A percentile compares a stretch with the other conserved stretches of the same genome.
phyloP scores from a whole-genome alignment of 2,329 filamentous ascomycete genomes.

The Dendrostoma leiphaemia region DNA sequence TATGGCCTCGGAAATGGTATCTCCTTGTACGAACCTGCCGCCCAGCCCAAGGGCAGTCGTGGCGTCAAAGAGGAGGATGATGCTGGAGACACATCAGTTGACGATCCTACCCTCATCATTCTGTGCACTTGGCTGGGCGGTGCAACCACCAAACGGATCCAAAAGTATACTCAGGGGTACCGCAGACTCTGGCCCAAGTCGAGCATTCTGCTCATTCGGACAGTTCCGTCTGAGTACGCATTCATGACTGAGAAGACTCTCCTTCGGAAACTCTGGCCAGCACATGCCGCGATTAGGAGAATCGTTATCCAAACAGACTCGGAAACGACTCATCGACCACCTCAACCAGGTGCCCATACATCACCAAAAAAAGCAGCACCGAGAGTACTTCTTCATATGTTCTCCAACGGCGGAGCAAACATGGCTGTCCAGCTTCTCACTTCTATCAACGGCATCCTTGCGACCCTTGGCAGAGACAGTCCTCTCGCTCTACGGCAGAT shows the following conservation, averaged over 20 bases:
- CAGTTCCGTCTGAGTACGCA: slow-evolving; percentile 8
- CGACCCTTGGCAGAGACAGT: not conserved
- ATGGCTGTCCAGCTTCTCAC: slow-evolving; percentile 13
- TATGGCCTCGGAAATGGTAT: slow-evolving; percentile 1
- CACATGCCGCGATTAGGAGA: slow-evolving; percentile 8
- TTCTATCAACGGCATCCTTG: slow-evolving; percentile 8
- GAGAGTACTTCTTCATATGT: slow-evolving; percentile 8
- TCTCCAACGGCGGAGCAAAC: slow-evolving; percentile 12
- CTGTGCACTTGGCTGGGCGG: slow-evolving; percentile 17
- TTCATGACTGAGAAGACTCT: not conserved
- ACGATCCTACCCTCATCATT: slow-evolving; percentile 12
- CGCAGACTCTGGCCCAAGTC: slow-evolving; percentile 6
- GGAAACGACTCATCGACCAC: not conserved
- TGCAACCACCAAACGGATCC: slow-evolving; percentile 12
- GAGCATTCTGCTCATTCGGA: slow-evolving; percentile 14
- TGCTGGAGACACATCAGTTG: not conserved
- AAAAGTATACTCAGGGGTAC: slow-evolving; percentile 13
- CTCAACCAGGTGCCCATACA: not conserved
- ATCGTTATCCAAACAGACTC: not conserved
- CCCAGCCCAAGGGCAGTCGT: no score
- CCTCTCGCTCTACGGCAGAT: slow-evolving; percentile 12
- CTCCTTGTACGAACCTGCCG: slow-evolving; percentile 4
- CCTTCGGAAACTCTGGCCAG: slow-evolving; percentile 7
- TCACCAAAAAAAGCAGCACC: not conserved
- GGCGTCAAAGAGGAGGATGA: not conserved